A percentile compares a stretch with the other conserved stretches of the same genome.
Evolutionary conservation across 495 filamentous ascomycete genomes (phyloP).

Genomic region (Hamigera avellanea): DNA sequence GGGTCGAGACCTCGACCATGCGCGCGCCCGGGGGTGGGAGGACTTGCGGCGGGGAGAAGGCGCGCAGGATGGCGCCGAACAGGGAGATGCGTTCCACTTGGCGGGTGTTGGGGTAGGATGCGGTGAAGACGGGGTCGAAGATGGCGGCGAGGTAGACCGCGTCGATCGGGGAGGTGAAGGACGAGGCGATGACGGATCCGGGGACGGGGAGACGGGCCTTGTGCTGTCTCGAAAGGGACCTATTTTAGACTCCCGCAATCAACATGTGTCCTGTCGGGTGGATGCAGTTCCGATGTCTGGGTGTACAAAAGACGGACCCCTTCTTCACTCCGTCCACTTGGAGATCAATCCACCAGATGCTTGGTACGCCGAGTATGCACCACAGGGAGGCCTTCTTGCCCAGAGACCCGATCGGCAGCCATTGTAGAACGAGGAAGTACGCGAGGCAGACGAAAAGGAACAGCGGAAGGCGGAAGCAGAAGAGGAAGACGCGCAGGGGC

Average conservation of each 20-base stretch:
- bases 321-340: constrained; percentile 92
- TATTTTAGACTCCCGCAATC: constrained; percentile 8
- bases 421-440: constrained; percentile 77
- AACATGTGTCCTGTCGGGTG: neutral
- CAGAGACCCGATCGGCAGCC: constrained; percentile 71
- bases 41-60: constrained; percentile 50
- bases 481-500: constrained; percentile 56
- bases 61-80: constrained; percentile 56
- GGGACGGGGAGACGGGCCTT: constrained; percentile 62
- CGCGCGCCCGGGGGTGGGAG: constrained; percentile 32
- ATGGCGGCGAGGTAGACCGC: constrained; percentile 92
- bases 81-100: constrained; percentile 69
- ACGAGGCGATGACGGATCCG: constrained; percentile 72
- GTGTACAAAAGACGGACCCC: constrained; percentile 45
- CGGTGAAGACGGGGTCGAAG: constrained; percentile 90
- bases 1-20: constrained; percentile 46
- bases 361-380: constrained; percentile 73
- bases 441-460: constrained; percentile 53
- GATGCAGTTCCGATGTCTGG: too few species aligned
- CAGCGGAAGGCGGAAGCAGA: constrained; percentile 68
- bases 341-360: constrained; percentile 96
- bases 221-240: constrained; percentile 47
- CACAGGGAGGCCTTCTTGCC: constrained; percentile 75
- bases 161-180: constrained; percentile 86
- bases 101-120: constrained; percentile 59